Base-by-base conservation (phyloP, 805 yeast species). In the Hanseniaspora lachancei region DNA sequence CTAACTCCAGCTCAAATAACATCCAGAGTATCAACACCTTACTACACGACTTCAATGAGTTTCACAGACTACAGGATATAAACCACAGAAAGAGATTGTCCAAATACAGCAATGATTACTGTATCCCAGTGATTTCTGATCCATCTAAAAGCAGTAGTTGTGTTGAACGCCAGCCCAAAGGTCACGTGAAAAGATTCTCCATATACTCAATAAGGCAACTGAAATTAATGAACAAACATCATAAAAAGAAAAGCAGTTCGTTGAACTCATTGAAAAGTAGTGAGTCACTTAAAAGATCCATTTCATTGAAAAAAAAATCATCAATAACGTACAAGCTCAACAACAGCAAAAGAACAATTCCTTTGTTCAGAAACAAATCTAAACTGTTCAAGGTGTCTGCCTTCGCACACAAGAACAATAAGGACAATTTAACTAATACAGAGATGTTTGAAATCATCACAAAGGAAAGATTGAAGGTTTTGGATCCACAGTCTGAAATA, bases 71-170 rank as follows among this genome's bases (percentile, higher is more conserved):
- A 9, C 62, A 60, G 47, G 55, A 60, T 9, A 56, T 46, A 16
- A 60, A 60, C 53, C 57, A 59, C 41, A 51, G 39, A 49, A 53
- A 55, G 4, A 58, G 62, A 35, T 9, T 55, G 6, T 55, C 57
- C 2, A 43, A 20, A n/a, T 46, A 53, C 27, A 43, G 48, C 23
- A 42, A 52, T 41, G 24, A 53, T 47, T 29, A 42, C 16, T 16
- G 27, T n/a, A 24, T 21, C 15, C 43, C 43, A 3, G 10, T 18
- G 1, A 27, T 46, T 15, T 3, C 47, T 23, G 20, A 24, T 5
- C 36, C 47, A n/a, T 12, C n/a, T 6, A 18, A 27, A 3, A 44
- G 24, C 12, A 29, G 2, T 6, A n/a, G 21, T 27, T 8, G 15
- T 3, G 6, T 1, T 41, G 44, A 13, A 41, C 2, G 29, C 29